phyloP scores from a whole-genome alignment of 2,329 filamentous ascomycete species.

The Alternaria postmessia region DNA sequence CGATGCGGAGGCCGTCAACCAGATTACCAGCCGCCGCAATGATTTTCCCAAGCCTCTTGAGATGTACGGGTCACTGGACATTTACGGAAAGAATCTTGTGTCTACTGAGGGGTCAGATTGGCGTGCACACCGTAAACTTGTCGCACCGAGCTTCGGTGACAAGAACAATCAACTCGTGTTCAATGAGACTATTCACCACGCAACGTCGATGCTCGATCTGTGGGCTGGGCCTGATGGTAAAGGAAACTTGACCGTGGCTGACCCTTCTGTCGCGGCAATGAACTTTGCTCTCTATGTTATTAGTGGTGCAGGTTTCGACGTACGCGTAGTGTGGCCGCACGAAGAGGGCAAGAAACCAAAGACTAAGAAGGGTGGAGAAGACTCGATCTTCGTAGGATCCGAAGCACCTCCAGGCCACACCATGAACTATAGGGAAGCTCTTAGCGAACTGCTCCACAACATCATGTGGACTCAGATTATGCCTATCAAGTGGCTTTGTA shows the following conservation, averaged over 20 bases:
- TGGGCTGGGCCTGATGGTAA: slow-evolving; percentile 40
- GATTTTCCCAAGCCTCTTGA: slow-evolving; percentile 74
- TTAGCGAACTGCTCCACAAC: slow-evolving; percentile 68
- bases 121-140: slow-evolving; percentile 77
- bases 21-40: slow-evolving; percentile 71
- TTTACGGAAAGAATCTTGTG: slow-evolving; percentile 77
- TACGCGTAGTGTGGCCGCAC: slow-evolving; percentile 65
- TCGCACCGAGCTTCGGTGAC: slow-evolving; percentile 77
- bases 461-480: slow-evolving; percentile 69
- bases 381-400: slow-evolving; percentile 45
- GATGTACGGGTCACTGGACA: slow-evolving; percentile 66
- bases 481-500: slow-evolving; percentile 65
- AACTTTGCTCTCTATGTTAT: slow-evolving; percentile 66
- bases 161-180: slow-evolving; percentile 75
- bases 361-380: slow-evolving; percentile 31
- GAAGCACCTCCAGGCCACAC: slow-evolving; percentile 50
- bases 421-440: slow-evolving; percentile 71
- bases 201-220: slow-evolving; percentile 49
- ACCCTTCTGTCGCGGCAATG: slow-evolving; percentile 72
- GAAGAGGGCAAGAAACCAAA: slow-evolving; percentile 57
- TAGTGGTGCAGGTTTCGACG: slow-evolving; percentile 76
- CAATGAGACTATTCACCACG: slow-evolving; percentile 69
- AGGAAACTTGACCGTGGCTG: slow-evolving; percentile 58
- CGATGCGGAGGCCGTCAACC: slow-evolving; percentile 70
- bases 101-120: slow-evolving; percentile 73